A percentile compares a stretch with the other conserved stretches of the same genome.
phyloP scores from a whole-genome alignment of 495 filamentous ascomycete species.

The Podospora sp. region DNA sequence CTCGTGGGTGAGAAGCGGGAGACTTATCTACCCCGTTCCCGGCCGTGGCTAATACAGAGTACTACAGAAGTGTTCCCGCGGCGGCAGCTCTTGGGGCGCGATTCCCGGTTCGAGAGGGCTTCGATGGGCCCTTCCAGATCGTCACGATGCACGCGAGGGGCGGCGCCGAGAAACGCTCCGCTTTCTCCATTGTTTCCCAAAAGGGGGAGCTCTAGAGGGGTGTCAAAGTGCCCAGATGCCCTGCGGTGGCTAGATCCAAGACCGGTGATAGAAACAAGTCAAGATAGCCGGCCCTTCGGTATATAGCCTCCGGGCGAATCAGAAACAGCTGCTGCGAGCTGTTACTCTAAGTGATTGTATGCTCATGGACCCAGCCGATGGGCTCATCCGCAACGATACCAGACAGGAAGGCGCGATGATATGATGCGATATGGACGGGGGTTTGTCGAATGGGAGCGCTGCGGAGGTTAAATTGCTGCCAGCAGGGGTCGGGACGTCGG shows the following conservation, averaged over 20 bases:
- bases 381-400: constrained; percentile 10
- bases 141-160: background rate
- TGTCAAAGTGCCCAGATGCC: too few relatives aligned
- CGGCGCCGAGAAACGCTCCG: too few relatives aligned
- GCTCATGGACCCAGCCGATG: constrained; percentile 13
- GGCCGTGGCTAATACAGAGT: background rate
- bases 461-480: constrained; percentile 6
- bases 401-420: background rate
- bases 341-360: background rate
- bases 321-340: too few relatives aligned
- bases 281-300: constrained; percentile 1
- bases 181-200: background rate
- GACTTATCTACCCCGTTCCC: constrained; percentile 21
- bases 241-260: too few relatives aligned
- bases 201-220: too few relatives aligned
- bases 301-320: background rate
- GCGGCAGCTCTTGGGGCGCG: constrained; percentile 4
- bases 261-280: background rate
- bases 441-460: constrained; percentile 10
- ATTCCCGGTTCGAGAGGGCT: background rate
- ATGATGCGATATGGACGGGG: background rate
- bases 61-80: background rate
- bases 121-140: constrained; percentile 15
- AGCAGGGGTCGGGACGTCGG: constrained; percentile 12
- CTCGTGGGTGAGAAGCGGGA: background rate